These are phyloP conservation scores for Sporothrix sp. DNA, from an alignment of 2,329 filamentous ascomycete genomes.

Conservation along the genomic window DNA sequence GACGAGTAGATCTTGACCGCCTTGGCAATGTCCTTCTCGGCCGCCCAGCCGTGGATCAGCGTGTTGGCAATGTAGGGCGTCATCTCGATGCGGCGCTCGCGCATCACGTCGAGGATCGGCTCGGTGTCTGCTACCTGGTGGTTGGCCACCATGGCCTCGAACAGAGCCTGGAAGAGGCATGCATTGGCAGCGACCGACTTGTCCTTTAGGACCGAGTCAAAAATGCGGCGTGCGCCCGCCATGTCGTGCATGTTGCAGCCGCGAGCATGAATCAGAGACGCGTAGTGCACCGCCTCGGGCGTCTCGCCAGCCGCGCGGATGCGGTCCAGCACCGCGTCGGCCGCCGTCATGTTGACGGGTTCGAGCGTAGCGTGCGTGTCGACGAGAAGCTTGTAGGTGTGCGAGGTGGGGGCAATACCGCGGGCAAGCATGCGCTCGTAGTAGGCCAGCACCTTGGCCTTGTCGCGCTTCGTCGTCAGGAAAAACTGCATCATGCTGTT, in stretches of 20 bases:
- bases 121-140: conserved; percentile 71
- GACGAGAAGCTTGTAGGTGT: conserved; percentile 95
- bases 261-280: conserved; percentile 88
- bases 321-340: conserved; percentile 69
- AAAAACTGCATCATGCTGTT: conserved; percentile 99
- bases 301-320: conserved; percentile 65
- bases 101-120: conserved; percentile 67
- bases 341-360: conserved; percentile 77
- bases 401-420: conserved; percentile 81
- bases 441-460: conserved; percentile 84
- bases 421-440: conserved; percentile 88
- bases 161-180: conserved; percentile 91
- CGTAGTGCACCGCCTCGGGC: conserved; percentile 90
- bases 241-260: conserved; percentile 92
- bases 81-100: conserved; percentile 61
- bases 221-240: conserved; percentile 68
- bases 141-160: conserved; percentile 95
- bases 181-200: conserved; percentile 61
- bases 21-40: conserved; percentile 69
- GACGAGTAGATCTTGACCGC: conserved; percentile 69
- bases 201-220: conserved; percentile 68
- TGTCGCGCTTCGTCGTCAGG: conserved; percentile 92
- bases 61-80: conserved; percentile 98
- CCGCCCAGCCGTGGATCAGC: conserved; percentile 92
- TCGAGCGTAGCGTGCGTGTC: conserved; percentile 93